A percentile compares a stretch with the other conserved stretches of the same genome.
Evolutionary conservation across 805 yeast species (phyloP).

Genomic region (Candida multigemmis): DNA sequence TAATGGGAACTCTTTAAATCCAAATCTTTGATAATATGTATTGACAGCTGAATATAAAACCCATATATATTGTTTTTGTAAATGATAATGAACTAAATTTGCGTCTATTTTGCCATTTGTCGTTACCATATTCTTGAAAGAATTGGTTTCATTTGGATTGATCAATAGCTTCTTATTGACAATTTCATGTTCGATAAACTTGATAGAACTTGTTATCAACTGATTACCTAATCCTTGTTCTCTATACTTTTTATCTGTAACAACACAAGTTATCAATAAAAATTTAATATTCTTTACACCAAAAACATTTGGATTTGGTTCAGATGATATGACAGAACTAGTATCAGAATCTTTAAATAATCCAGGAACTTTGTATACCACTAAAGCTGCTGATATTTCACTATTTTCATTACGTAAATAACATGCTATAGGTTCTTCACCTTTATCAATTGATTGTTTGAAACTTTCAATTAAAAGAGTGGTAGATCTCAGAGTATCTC

Average conservation of each 20-base stretch:
- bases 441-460: slow-evolving; percentile 5
- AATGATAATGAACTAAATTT: slow-evolving; percentile 21
- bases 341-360: slow-evolving; percentile 18
- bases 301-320: slow-evolving; percentile 20
- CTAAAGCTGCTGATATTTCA: no score
- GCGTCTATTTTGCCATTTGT: slow-evolving; percentile 17
- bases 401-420: no score
- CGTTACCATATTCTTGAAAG: slow-evolving; percentile 22
- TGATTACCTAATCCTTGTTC: slow-evolving; percentile 18
- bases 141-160: no score
- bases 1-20: slow-evolving; percentile 35
- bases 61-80: slow-evolving; percentile 30
- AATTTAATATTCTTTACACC: slow-evolving; percentile 24
- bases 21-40: slow-evolving; percentile 54
- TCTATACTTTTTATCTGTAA: slow-evolving; percentile 15
- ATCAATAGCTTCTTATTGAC: slow-evolving; percentile 12
- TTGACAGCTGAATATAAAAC: slow-evolving; percentile 68
- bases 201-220: slow-evolving; percentile 18
- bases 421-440: slow-evolving; percentile 14
- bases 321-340: slow-evolving; percentile 12
- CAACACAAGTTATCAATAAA: slow-evolving; percentile 17
- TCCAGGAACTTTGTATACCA: no score
- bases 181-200: slow-evolving; percentile 19
- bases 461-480: no score
- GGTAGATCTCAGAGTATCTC: no score